These are phyloP conservation scores for Talaromyces wortmannii DNA, from an alignment of 495 filamentous ascomycete genomes.

Conservation along the genomic window DNA sequence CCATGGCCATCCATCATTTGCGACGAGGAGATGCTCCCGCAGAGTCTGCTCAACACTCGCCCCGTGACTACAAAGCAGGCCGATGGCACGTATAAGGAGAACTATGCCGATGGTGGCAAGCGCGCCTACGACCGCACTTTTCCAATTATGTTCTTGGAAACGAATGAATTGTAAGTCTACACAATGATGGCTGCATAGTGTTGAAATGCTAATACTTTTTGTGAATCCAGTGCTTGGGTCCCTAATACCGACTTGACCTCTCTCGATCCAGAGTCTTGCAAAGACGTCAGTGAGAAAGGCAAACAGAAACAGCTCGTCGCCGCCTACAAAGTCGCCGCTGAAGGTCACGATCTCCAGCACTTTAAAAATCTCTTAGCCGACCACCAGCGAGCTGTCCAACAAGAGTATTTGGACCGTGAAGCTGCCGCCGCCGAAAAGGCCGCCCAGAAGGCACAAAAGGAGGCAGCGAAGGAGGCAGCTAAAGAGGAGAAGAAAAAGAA, in stretches of 20 bases:
- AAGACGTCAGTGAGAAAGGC: constrained; percentile 54
- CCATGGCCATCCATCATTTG: constrained; percentile 87
- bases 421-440: constrained; percentile 53
- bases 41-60: constrained; percentile 58
- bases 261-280: constrained; percentile 62
- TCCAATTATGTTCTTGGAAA: constrained; percentile 88
- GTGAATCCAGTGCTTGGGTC: constrained; percentile 65
- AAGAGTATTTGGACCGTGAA: constrained; percentile 55
- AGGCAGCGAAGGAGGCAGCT: constrained; percentile 43
- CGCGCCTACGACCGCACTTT: constrained; percentile 76
- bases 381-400: constrained; percentile 50
- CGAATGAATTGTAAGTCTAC: constrained; percentile 86
- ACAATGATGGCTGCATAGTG: constrained; percentile 5
- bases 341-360: constrained; percentile 61
- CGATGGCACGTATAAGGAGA: constrained; percentile 78
- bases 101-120: constrained; percentile 77
- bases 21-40: constrained; percentile 85
- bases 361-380: constrained; percentile 68
- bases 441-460: constrained; percentile 52
- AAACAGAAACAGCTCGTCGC: constrained; percentile 68
- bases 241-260: constrained; percentile 70
- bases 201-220: not conserved
- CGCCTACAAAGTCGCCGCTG: constrained; percentile 66
- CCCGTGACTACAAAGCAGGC: constrained; percentile 73
- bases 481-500: constrained; percentile 51